Conservation (phyloP, 768 basidiomycete species). For the Lactarius sanguifluus region DNA sequence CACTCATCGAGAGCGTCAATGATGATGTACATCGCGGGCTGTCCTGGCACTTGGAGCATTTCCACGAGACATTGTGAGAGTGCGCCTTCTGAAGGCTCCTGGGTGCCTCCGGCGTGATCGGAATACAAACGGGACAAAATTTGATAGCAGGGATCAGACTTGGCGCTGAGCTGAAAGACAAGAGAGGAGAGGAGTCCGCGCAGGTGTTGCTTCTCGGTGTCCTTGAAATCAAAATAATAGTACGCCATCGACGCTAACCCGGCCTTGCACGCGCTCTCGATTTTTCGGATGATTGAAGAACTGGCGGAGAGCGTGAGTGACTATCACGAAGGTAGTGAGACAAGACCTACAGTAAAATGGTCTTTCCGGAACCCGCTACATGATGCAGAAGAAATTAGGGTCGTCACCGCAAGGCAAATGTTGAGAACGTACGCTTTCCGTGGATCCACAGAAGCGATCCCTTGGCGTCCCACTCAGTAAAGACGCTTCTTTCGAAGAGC, state of each 20-base stretch:
- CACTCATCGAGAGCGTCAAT: no score
- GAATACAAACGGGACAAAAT: not conserved
- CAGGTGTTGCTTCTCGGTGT: not conserved
- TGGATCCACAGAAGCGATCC: constrained; percentile 7
- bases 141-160: not conserved
- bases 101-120: not conserved
- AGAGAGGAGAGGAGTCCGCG: constrained; percentile 11
- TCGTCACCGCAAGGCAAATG: no score
- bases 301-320: not conserved
- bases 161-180: not conserved
- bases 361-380: constrained; percentile 15
- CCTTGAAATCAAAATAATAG: constrained; percentile 16
- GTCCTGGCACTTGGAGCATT: not conserved
- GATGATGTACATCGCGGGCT: not conserved
- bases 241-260: constrained; percentile 8
- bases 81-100: not conserved
- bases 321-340: not conserved
- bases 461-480: not conserved
- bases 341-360: constrained; percentile 3
- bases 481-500: not conserved
- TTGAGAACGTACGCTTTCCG: constrained; percentile 13
- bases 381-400: not conserved
- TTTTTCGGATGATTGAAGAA: constrained; percentile 5
- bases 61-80: constrained; percentile 5
- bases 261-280: not conserved